Evolutionary conservation across 345 rosid species (phyloP).

Genomic region (Sonneratia alba): DNA sequence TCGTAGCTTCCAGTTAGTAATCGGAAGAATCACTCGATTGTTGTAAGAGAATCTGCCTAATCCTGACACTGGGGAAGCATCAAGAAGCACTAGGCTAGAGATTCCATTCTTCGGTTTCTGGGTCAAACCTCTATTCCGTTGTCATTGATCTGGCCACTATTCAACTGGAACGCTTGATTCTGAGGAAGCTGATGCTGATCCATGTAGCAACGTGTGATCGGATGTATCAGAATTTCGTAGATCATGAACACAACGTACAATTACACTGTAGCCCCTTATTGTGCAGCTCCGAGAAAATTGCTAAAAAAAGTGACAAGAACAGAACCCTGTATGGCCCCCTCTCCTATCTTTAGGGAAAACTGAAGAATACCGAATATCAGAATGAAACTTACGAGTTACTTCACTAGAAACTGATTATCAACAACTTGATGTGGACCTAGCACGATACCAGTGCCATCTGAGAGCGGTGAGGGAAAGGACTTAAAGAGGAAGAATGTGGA

Average conservation of each 20-base stretch:
- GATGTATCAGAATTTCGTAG: background rate
- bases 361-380: background rate
- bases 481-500: slow-evolving; percentile 54
- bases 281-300: background rate
- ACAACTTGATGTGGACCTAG: background rate
- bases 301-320: background rate
- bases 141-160: too few species aligned
- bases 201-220: background rate
- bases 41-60: background rate
- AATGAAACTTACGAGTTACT: background rate
- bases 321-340: background rate
- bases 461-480: background rate
- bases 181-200: background rate
- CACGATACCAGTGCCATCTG: background rate
- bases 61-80: too few species aligned
- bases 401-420: background rate
- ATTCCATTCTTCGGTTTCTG: too few species aligned
- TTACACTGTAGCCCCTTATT: background rate
- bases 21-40: background rate
- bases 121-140: too few species aligned
- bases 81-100: too few species aligned
- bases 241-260: background rate
- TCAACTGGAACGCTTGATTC: too few species aligned
- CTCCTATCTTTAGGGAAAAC: background rate
- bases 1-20: too few species aligned